Base-by-base conservation (phyloP, 1,284 basidiomycete species). In the Mixia osmundae region DNA sequence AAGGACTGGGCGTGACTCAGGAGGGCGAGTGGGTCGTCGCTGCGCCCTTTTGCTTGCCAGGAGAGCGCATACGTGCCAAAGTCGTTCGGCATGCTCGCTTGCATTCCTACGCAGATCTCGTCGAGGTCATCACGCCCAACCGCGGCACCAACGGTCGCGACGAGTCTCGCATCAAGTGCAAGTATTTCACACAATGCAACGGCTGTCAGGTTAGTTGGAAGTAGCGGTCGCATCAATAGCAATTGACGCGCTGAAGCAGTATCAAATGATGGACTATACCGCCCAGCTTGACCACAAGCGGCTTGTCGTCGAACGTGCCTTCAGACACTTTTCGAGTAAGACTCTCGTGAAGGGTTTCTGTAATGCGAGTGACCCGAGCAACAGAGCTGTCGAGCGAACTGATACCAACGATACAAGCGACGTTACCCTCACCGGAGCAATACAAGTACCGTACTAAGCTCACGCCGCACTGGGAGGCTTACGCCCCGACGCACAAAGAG, bases 401-500 rank as follows among this genome's bases (percentile, higher is more conserved):
- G 1, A 57, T 94, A 1, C 85, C 87, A 8, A 39, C 53, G 0
- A 70, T 85, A 22, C 63, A 68, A 34, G 59, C 71, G 0, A 95
- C 89, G 0, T 72, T 89, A 12, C 68, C 70, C 5, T 85, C 78
- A 0, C 91, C 89, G 0, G 60, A 76, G 34, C 72, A 89, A 45
- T 94, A 89, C 57, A 68, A 66, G 30, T 97, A 97, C 55, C 71
- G 89, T 16, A 97, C 91, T 1, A 97, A 97, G 59, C 73, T 97
- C 32, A 95, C 89, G 0, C 89, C 89, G 0, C 89, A 97, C 55
- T 97, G 95, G 48, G 77, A 91, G 30, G 67, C 74, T 0, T 72
- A 80, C 1, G 69, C 71, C 0, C 73, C 68, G 36, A 41, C 39
- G 14, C 22, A 14, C 25, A 36, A 36, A 9, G 55, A 50, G 44